Evolutionary conservation across 2,329 filamentous ascomycete genomes (phyloP), one percentile per base, ranked within the genome.

Genomic region (Trichoderma sp.): DNA sequence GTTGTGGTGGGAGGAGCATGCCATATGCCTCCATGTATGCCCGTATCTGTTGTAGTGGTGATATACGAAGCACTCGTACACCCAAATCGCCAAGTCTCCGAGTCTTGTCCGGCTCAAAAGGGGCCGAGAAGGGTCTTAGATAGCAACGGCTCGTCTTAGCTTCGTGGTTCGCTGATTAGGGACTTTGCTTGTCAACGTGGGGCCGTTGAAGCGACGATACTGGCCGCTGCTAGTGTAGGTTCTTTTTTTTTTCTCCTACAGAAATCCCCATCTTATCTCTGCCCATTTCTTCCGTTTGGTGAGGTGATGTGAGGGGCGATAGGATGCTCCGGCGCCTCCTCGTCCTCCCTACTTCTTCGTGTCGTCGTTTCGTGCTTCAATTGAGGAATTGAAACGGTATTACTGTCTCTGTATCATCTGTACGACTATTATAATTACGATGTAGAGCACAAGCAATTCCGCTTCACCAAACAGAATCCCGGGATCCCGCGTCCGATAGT

Each of bases 401-500:
- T 11, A 21, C 29, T n/a, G 27, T 18, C 29, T 63, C 18, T 33
- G 59, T 24, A 33, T 33, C 59, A 33, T 12, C 59, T 6, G 59
- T 18, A n/a, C 12, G 8, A 62, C 59, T 1, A 31, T 18, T 29
- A 35, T 18, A 31, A 31, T 33, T 12, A 45, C 41, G 31, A 33
- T 18, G n/a, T 6, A 33, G 27, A 60, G 18, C 29, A 21, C 31
- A 21, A 29, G 9, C 27, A 62, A 62, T 33, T n/a, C 59, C 59
- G 14, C 27, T n/a, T 29, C 59, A 6, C 7, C 29, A 62, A 35
- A 33, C 35, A 27, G 4, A 41, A 65, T 65, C 64, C 64, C 64
- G 64, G 53, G 14, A 56, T 53, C 27, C 72, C 59, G 74, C 59
- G 24, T 68, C 74, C 74, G 74, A 75, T 53, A 14, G 27, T 75